phyloP scores from a whole-genome alignment of 352 stramenopile genomes.

The Pythium plurisporium region DNA sequence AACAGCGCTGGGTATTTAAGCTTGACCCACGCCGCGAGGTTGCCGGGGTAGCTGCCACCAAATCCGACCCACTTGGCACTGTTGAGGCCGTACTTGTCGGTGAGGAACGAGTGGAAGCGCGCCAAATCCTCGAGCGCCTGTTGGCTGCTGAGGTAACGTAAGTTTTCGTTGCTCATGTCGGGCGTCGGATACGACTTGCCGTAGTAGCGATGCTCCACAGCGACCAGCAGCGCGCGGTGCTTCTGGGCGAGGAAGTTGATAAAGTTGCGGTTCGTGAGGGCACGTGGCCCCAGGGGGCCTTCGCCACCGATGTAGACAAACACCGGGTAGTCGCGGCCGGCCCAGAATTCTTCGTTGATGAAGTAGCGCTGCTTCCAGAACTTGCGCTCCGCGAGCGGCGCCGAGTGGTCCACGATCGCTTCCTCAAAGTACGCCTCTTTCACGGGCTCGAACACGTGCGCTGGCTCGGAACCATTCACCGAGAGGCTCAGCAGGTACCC shows the following conservation, averaged over 20 bases:
- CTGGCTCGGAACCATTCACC: conserved; percentile 17
- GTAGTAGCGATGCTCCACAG: conserved; percentile 96
- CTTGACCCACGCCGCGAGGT: conserved; percentile 91
- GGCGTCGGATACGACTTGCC: conserved; percentile 87
- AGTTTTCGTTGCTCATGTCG: conserved; percentile 74
- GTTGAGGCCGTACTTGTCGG: conserved; percentile 57
- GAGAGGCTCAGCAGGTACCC: conserved; percentile 59
- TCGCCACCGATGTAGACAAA: conserved; percentile 89
- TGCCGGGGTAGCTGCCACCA: conserved; percentile 94
- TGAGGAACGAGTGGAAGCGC: conserved; percentile 81
- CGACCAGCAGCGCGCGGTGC: conserved; percentile 74
- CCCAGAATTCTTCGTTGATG: conserved; percentile 87
- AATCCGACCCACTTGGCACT: conserved; percentile 89
- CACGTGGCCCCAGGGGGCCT: conserved; percentile 49
- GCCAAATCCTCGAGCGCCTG: conserved; percentile 91
- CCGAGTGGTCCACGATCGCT: conserved; percentile 70
- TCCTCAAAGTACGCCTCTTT: conserved; percentile 54
- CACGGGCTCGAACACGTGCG: conserved; percentile 26
- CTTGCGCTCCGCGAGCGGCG: conserved; percentile 47
- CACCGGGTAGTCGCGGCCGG: conserved; percentile 64
- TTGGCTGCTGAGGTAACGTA: conserved; percentile 87
- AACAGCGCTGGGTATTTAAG: conserved; percentile 93
- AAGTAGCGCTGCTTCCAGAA: conserved; percentile 89
- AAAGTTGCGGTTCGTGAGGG: conserved; percentile 70
- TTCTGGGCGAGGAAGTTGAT: conserved; percentile 75